phyloP scores from a whole-genome alignment of 495 filamentous ascomycete genomes.

The Talaromyces ruber region DNA sequence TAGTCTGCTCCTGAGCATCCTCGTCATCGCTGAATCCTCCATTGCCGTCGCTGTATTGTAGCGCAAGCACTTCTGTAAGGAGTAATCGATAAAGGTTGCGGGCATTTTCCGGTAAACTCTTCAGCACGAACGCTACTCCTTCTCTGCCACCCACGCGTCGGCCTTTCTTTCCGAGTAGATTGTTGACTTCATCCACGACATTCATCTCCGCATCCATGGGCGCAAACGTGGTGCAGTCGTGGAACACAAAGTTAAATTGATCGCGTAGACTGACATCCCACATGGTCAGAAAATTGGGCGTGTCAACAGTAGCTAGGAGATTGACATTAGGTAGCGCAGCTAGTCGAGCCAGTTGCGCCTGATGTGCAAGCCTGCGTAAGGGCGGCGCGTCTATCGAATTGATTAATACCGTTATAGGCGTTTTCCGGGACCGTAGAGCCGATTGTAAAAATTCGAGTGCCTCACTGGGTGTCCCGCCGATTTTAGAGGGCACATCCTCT shows the following conservation, averaged over 20 bases:
- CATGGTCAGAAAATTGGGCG: slow-evolving; percentile 75
- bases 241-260: slow-evolving; percentile 78
- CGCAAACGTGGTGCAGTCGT: slow-evolving; percentile 86
- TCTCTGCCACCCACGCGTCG: slow-evolving; percentile 79
- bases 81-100: slow-evolving; percentile 75
- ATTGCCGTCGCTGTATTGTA: slow-evolving; percentile 35
- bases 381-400: slow-evolving; percentile 77
- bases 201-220: slow-evolving; percentile 64
- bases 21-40: slow-evolving; percentile 39
- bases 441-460: slow-evolving; percentile 55
- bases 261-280: slow-evolving; percentile 80
- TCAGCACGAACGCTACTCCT: slow-evolving; percentile 84
- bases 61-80: slow-evolving; percentile 74
- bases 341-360: slow-evolving; percentile 67
- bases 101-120: slow-evolving; percentile 85
- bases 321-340: slow-evolving; percentile 65
- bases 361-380: slow-evolving; percentile 61
- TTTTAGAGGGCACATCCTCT: slow-evolving; percentile 41
- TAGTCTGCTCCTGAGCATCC: slow-evolving; percentile 14
- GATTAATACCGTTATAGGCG: slow-evolving; percentile 58
- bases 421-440: slow-evolving; percentile 41
- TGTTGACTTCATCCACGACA: slow-evolving; percentile 79
- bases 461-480: slow-evolving; percentile 55
- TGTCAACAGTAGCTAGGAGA: slow-evolving; percentile 75
- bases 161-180: slow-evolving; percentile 77